Evolutionary conservation across 768 basidiomycete genomes (phyloP), one percentile per base, ranked within the genome.

Genomic region (Lactarius deliciosus): DNA sequence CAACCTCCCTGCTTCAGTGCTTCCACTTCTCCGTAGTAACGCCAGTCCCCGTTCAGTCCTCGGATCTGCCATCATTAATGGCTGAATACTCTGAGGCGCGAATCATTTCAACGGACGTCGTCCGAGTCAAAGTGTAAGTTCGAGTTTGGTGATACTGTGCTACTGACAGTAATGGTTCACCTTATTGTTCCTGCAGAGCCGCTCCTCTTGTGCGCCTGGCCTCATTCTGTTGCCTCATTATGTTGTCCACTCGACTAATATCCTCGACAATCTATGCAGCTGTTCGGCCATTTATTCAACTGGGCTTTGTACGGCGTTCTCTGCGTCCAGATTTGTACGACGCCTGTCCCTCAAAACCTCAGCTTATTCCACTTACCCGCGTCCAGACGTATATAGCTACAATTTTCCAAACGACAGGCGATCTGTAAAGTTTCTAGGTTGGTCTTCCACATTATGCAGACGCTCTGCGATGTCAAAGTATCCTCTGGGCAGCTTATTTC

Each of bases 231-330:
- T n/a, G n/a, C 45, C 45, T 22, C 45, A 18, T 22, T 47, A 3
- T 22, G n/a, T 2, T 47, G n/a, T 47, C 5, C n/a, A 45, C 20
- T 5, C 18, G 13, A 22, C 47, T 25, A 22, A 50, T 13, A 22
- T 22, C 9, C n/a, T 25, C 47, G 13, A 47, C 47, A 22, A 22
- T 47, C 1, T 25, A 8, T 22, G 16, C 10, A 60, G 59, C 30
- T 60, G 16, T 34, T 59, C 58, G 58, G 58, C 9, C 22, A 5
- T 13, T 0, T 59, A 22, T 59, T 59, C 22, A 59, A 59, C 30
- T 60, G 41, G 59, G 25, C 41, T 2, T 43, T 60, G 28, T 60
- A 60, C 25, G 59, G 59, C 18, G 43, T 47, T 25, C 59, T 60
- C 20, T 43, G 40, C 41, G 43, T 60, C 30, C 59, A 60, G 30